Evolutionary conservation across 2,329 filamentous ascomycete genomes (phyloP), one percentile per base, ranked within the genome.

Genomic region (Stagonosporopsis cucurbitacearum): DNA sequence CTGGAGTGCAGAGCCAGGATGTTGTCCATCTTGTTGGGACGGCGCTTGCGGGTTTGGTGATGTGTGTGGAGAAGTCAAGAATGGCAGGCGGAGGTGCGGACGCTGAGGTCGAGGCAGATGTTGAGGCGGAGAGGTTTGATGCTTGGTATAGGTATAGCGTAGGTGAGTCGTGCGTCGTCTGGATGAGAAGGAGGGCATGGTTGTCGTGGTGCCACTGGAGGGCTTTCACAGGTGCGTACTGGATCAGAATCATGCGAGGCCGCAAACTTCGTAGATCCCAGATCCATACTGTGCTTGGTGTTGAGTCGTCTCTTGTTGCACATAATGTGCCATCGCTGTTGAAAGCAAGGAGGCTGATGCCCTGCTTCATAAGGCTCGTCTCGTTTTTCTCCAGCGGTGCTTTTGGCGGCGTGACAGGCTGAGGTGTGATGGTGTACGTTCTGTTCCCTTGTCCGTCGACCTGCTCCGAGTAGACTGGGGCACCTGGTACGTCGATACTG

Each of bases 281-380:
- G 49, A 81, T 70, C 79, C 79, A 81, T 15, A 80, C 74, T 20
- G 78, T 80, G 28, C 75, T 79, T 9, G 76, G 75, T 17, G 71
- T 72, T 6, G 67, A 68, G 47, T 77, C 76, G 47, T 76, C 71
- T 44, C 71, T 64, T 6, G 75, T 78, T 6, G 75, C 75, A 28
- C 76, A 69, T 11, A 77, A 36, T 5, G 71, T 75, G 22, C 75
- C 73, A 6, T 73, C 67, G 6, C 57, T 59, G 37, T 74, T 77
- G 60, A 76, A 77, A 1, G 67, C 58, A 20, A 77, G 53, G 32
- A 74, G 48, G 12, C 75, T 73, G 32, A 78, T 77, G 11, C 76
- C 75, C 23, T 67, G 63, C 60, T 75, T 77, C 53, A 70, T 64
- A 2, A 68, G 47, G 1, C 52, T 53, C 2, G 61, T 63, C 30